Evolutionary conservation across 2,329 filamentous ascomycete species (phyloP).

Genomic region (Leptographium procerum): DNA sequence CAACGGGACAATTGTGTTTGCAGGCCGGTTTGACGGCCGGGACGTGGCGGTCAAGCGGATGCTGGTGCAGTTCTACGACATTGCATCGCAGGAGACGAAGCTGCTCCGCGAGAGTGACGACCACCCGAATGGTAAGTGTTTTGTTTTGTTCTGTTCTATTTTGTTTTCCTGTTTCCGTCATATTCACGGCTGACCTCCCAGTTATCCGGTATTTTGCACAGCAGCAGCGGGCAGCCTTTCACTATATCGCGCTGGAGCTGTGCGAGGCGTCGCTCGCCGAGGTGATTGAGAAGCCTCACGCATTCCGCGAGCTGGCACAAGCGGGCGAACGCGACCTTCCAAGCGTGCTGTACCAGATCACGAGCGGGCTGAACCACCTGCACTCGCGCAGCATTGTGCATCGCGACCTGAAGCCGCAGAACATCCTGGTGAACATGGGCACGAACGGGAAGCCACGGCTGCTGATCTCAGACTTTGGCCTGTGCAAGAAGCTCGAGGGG

Average conservation of each 20-base stretch:
- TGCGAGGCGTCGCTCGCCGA: conserved; percentile 92
- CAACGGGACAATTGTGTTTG: conserved; percentile 93
- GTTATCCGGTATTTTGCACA: conserved; percentile 96
- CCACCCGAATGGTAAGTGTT: conserved; percentile 71
- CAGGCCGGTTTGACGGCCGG: conserved; percentile 85
- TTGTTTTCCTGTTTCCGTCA: neutral
- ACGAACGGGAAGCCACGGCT: conserved; percentile 65
- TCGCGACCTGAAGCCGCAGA: conserved; percentile 93
- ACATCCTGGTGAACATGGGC: conserved; percentile 75
- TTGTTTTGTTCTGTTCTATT: too few species aligned
- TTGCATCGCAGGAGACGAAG: conserved; percentile 87
- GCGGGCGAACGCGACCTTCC: conserved; percentile 67
- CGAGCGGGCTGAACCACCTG: conserved; percentile 76
- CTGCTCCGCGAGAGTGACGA: conserved; percentile 88
- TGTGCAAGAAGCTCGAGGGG: conserved; percentile 93
- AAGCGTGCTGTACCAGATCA: conserved; percentile 76
- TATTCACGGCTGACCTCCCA: conserved; percentile 16
- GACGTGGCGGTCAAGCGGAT: conserved; percentile 95
- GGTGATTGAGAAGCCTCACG: conserved; percentile 64
- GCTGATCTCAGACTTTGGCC: conserved; percentile 91
- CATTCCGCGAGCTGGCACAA: conserved; percentile 57
- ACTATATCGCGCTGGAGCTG: conserved; percentile 92
- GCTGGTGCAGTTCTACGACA: conserved; percentile 90
- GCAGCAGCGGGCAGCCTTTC: conserved; percentile 75
- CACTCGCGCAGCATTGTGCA: conserved; percentile 92